Base-by-base conservation (phyloP, 805 yeast genomes). In the Pichia insulana region DNA sequence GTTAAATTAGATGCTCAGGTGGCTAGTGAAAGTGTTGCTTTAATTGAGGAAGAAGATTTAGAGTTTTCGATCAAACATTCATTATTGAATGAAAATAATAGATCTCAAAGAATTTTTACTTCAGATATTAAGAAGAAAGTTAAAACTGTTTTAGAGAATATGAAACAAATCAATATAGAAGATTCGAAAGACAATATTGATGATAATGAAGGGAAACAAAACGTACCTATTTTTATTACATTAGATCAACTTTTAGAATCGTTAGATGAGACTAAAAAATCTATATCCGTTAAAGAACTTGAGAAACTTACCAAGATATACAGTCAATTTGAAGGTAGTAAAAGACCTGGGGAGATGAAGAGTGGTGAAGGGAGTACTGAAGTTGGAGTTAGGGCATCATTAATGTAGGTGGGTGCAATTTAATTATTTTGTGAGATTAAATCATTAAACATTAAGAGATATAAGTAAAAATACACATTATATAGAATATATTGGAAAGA, bases 281-380 rank as follows among this genome's bases (percentile, higher is more conserved):
- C 96, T 37, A 87, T 90, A 25, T 88, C 97, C 0, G 60, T 65
- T 0, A 72, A 78, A 16, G 97, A 90, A 54, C 70, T 73, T 46
- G 50, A 51, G 7, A 84, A 87, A 53, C 70, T 90, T 38, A 59
- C 67, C 19, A 62, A 58, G 0, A 80, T 90, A 28, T 90, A 90
- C 56, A 57, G 66, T 17, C 79, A 81, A 55, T 92, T 90, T 55
- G 74, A 80, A 5, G 72, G 78, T 33, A 63, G 63, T 16, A 59
- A 58, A 37, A 64, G 97, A 36, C 89, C 83, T 43, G 96, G 96
- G 0, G 80, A 81, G 44, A 78, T 90, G 86, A 95, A 94, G 1
- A 79, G 78, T 49, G 97, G 96, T 0, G 72, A 78, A 28, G 77
- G 90, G 3, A 76, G 92, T 54, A 76, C 68, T 33, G 89, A 83